phyloP scores from a whole-genome alignment of 495 filamentous ascomycete species.

The Hypoxylon subgilvum region DNA sequence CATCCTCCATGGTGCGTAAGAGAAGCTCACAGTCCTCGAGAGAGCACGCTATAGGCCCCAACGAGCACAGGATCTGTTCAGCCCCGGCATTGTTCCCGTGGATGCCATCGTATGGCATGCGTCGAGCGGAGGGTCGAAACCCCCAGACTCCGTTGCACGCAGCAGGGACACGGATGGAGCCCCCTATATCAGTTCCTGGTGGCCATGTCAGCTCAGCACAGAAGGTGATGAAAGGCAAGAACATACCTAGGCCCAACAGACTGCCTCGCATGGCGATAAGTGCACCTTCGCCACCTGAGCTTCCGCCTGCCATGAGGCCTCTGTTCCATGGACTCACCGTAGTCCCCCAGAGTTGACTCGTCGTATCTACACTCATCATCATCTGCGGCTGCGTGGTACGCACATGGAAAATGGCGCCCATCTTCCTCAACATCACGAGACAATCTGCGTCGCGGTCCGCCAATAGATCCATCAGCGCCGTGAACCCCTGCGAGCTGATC shows the following conservation, averaged over 20 bases:
- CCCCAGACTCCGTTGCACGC: slow-evolving; percentile 69
- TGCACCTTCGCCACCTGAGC: slow-evolving; percentile 70
- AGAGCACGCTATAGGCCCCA: slow-evolving; percentile 67
- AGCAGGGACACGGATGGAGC: slow-evolving; percentile 70
- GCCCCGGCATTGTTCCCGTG: slow-evolving; percentile 57
- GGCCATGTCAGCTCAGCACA: too few species aligned
- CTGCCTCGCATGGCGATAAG: slow-evolving; percentile 65
- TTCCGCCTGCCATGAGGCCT: slow-evolving; percentile 64
- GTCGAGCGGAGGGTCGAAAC: slow-evolving; percentile 63
- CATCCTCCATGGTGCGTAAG: slow-evolving; percentile 62
- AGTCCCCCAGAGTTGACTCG: slow-evolving; percentile 62
- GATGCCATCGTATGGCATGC: slow-evolving; percentile 62
- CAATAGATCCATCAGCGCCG: slow-evolving; percentile 51
- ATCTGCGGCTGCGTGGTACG: slow-evolving; percentile 64
- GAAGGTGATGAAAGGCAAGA: too few species aligned
- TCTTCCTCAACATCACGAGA: slow-evolving; percentile 52
- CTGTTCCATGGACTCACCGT: slow-evolving; percentile 65
- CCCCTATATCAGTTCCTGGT: slow-evolving; percentile 74
- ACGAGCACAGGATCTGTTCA: slow-evolving; percentile 65
- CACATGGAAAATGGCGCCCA: slow-evolving; percentile 58
- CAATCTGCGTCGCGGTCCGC: slow-evolving; percentile 53
- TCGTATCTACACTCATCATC: slow-evolving; percentile 67
- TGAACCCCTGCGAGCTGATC: slow-evolving; percentile 55
- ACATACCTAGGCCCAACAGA: slow-evolving; percentile 68
- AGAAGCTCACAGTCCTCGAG: slow-evolving; percentile 70